A percentile compares a stretch with the other conserved stretches of the same genome.
Evolutionary conservation across 2,329 filamentous ascomycete species (phyloP).

Genomic region (Stagonosporopsis rhizophila): DNA sequence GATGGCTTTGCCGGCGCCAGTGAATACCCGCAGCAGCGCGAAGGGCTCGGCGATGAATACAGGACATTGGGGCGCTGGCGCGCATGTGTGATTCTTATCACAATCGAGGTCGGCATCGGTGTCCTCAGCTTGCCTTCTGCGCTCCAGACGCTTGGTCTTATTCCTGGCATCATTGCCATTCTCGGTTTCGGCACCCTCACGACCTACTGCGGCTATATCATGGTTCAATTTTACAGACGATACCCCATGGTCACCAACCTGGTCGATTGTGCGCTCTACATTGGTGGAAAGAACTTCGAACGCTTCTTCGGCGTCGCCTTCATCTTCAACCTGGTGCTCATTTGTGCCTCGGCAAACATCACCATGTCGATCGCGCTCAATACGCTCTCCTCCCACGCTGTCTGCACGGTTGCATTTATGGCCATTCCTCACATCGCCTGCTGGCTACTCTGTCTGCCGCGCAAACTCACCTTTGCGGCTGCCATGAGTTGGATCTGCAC

Average conservation of each 20-base stretch:
- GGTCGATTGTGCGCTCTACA: conserved; percentile 39
- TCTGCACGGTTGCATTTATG: conserved; percentile 70
- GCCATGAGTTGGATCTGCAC: conserved; percentile 63
- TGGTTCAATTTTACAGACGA: conserved; percentile 35
- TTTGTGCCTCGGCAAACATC: conserved; percentile 39
- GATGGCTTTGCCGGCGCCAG: conserved; percentile 31
- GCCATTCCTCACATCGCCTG: conserved; percentile 67
- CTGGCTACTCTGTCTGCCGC: conserved; percentile 65
- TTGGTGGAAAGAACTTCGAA: conserved; percentile 38
- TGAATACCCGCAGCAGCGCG: conserved; percentile 27
- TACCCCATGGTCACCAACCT: conserved; percentile 41
- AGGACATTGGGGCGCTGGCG: conserved; percentile 38
- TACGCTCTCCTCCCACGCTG: conserved; percentile 65
- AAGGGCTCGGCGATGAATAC: conserved; percentile 31
- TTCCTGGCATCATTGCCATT: conserved; percentile 42
- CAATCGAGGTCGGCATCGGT: conserved; percentile 42
- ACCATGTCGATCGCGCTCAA: conserved; percentile 66
- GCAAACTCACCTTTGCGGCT: conserved; percentile 68
- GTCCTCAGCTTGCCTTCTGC: conserved; percentile 39
- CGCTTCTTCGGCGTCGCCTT: conserved; percentile 35
- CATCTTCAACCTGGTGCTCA: conserved; percentile 38
- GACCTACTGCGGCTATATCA: conserved; percentile 38
- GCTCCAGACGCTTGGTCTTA: conserved; percentile 37
- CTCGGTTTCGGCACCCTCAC: conserved; percentile 36
- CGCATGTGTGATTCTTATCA: conserved; percentile 40